Conservation (phyloP, 2,329 filamentous ascomycete genomes). For the Fusarium subtropicale region DNA sequence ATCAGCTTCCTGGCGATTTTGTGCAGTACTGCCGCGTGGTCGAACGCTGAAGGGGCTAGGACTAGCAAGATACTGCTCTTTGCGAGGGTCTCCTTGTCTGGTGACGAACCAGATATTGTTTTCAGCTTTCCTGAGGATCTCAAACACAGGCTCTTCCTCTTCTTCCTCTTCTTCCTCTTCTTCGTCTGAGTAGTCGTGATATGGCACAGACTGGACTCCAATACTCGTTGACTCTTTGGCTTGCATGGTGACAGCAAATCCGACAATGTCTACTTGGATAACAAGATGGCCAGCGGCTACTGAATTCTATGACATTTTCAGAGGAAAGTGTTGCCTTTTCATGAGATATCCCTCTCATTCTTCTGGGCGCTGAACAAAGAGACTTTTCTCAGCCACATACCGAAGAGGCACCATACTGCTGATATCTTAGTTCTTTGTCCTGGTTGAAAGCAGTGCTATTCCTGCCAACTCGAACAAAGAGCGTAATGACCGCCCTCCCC, state of each 20-base stretch:
- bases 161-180: neutral
- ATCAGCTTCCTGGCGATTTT: slow-evolving; percentile 36
- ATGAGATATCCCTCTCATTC: neutral
- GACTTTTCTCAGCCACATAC: slow-evolving; percentile 2
- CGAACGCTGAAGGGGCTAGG: slow-evolving; percentile 24
- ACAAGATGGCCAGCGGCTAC: neutral
- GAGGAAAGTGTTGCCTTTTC: neutral
- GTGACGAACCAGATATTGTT: slow-evolving; percentile 51
- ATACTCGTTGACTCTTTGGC: neutral
- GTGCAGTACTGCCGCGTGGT: neutral
- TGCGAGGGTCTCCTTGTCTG: slow-evolving; percentile 45
- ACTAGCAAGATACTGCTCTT: slow-evolving; percentile 51
- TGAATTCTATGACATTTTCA: neutral
- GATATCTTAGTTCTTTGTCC: slow-evolving; percentile 32
- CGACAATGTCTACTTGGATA: neutral
- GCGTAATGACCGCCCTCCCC: neutral
- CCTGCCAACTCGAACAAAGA: slow-evolving; percentile 20
- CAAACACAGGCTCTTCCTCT: slow-evolving; percentile 40
- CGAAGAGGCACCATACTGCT: neutral
- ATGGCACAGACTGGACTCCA: neutral
- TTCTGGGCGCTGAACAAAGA: slow-evolving; percentile 39
- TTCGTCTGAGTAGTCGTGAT: neutral
- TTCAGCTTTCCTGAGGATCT: slow-evolving; percentile 48
- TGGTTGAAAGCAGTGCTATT: neutral
- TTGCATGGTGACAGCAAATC: slow-evolving; percentile 17